These are phyloP conservation scores for Sarcodon sp. DNA, from an alignment of 768 basidiomycete genomes.

Conservation along the genomic window DNA sequence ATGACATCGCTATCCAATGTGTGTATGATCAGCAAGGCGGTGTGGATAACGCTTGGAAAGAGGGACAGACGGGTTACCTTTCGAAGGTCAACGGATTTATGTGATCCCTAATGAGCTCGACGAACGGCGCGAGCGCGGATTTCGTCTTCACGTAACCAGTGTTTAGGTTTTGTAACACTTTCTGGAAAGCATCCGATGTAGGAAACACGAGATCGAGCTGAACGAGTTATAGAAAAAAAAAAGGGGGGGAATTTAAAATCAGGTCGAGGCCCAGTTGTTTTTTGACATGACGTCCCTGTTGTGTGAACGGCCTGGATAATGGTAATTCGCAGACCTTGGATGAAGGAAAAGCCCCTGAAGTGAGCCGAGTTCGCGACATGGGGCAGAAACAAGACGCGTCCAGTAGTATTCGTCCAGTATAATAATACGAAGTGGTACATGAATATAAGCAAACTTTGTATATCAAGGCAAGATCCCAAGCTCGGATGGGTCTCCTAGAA, in stretches of 20 bases:
- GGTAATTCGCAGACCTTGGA: background rate
- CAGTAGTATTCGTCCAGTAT: no score
- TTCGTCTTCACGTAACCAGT: slow-evolving; percentile 32
- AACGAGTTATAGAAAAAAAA: background rate
- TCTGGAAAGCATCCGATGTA: slow-evolving; percentile 24
- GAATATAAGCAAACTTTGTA: background rate
- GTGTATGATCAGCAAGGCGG: background rate
- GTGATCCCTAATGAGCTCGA: slow-evolving; percentile 18
- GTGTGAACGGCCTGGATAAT: slow-evolving; percentile 32
- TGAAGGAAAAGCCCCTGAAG: background rate
- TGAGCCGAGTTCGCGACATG: background rate
- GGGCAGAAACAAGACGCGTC: background rate
- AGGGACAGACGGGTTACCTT: slow-evolving; percentile 13
- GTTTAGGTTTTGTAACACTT: slow-evolving; percentile 25
- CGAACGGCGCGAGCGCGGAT: slow-evolving; percentile 29
- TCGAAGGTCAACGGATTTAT: slow-evolving; percentile 13
- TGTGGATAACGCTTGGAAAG: background rate
- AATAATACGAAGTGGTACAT: background rate
- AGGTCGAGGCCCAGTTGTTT: background rate
- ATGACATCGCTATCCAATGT: slow-evolving; percentile 6
- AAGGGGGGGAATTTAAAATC: no score
- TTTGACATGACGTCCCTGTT: slow-evolving; percentile 27
- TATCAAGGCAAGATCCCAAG: slow-evolving; percentile 9
- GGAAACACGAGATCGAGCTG: slow-evolving; percentile 59
- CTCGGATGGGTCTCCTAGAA: slow-evolving; percentile 40